Conservation (phyloP, 345 rosid genomes). For the Eutrema japonicum region DNA sequence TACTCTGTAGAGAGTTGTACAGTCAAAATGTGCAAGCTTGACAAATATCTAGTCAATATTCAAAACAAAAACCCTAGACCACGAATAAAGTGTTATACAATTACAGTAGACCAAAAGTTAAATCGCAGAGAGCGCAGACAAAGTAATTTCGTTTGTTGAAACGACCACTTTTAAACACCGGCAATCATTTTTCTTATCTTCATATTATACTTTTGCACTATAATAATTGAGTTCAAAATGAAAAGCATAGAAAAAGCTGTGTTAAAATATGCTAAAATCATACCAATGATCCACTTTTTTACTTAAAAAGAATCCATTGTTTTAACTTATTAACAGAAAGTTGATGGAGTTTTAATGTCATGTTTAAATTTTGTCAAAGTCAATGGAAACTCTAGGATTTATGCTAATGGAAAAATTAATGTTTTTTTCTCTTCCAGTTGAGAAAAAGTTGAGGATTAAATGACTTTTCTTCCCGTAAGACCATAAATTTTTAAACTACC, state of each 20-base stretch:
- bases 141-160: not conserved
- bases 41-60: not conserved
- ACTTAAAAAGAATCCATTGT: not conserved
- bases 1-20: not conserved
- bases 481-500: too few relatives aligned
- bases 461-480: not conserved
- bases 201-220: not conserved
- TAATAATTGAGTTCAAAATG: not conserved
- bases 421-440: not conserved
- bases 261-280: constrained; percentile 8
- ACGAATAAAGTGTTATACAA: too few relatives aligned
- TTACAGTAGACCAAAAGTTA: too few relatives aligned
- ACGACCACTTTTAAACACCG: not conserved
- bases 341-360: not conserved
- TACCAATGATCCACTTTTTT: not conserved
- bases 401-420: not conserved
- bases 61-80: too few relatives aligned
- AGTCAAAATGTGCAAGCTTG: constrained; percentile 22
- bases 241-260: not conserved
- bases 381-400: not conserved
- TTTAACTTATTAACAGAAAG: not conserved
- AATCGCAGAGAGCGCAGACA: too few relatives aligned
- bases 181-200: not conserved
- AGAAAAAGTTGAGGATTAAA: not conserved
- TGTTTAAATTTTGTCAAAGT: not conserved